These are phyloP conservation scores for Schizophyllum amplum DNA, from an alignment of 1,284 basidiomycete species.

Conservation along the genomic window DNA sequence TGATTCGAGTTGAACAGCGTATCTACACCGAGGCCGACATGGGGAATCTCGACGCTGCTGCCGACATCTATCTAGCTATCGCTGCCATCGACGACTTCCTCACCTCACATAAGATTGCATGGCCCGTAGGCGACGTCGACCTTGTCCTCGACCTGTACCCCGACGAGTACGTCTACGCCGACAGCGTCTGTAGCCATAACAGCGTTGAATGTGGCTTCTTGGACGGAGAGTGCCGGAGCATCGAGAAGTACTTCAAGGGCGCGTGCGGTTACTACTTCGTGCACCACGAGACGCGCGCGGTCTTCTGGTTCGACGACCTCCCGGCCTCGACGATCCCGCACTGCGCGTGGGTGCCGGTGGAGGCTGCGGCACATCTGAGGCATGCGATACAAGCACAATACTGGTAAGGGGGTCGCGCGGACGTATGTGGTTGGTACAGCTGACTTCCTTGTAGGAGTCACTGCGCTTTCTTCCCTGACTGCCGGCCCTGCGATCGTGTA, in stretches of 20 bases:
- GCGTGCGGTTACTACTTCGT: slow-evolving; percentile 33
- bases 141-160: slow-evolving; percentile 27
- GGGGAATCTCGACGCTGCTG: background rate
- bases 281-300: slow-evolving; percentile 25
- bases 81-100: background rate
- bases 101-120: background rate
- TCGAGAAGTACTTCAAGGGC: slow-evolving; percentile 3
- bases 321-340: background rate
- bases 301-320: slow-evolving; percentile 33
- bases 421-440: background rate
- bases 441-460: slow-evolving; percentile 29
- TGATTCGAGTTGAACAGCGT: background rate
- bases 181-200: background rate
- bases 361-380: slow-evolving; percentile 23
- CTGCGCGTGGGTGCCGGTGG: slow-evolving; percentile 10
- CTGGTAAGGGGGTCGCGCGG: slow-evolving; percentile 30
- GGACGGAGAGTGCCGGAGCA: background rate
- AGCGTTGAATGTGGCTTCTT: background rate
- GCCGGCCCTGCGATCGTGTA: slow-evolving; percentile 17
- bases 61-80: background rate
- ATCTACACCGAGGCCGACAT: background rate
- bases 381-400: slow-evolving; percentile 43
- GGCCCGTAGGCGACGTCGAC: slow-evolving; percentile 19
- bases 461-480: slow-evolving; percentile 39
- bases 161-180: slow-evolving; percentile 10